phyloP scores from a whole-genome alignment of 345 rosid species.

The Euphorbia tirucalli region DNA sequence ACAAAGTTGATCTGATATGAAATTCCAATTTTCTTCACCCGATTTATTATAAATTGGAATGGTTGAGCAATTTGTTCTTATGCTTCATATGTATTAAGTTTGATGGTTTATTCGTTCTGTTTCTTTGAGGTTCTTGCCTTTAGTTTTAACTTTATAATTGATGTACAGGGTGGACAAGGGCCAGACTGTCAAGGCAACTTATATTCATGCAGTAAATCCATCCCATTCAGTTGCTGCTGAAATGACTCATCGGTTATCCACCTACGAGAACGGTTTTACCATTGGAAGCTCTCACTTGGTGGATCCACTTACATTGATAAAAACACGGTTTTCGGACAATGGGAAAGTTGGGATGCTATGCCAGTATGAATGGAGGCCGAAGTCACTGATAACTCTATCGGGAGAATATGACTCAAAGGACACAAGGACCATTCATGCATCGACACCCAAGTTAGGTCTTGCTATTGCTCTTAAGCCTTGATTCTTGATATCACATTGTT shows the following conservation, averaged over 20 bases:
- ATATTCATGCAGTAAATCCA: constrained; percentile 55
- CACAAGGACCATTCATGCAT: constrained; percentile 44
- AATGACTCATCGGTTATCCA: constrained; percentile 66
- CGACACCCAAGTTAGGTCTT: constrained; percentile 63
- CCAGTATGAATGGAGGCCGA: constrained; percentile 82
- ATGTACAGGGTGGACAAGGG: constrained; percentile 66
- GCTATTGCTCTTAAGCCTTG: constrained; percentile 77
- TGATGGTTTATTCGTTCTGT: background rate
- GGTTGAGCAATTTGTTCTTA: background rate
- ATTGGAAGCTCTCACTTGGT: constrained; percentile 59
- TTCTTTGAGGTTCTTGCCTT: background rate
- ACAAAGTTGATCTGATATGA: background rate
- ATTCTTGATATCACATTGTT: constrained; percentile 6
- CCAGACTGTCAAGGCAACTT: constrained; percentile 64
- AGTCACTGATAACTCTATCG: constrained; percentile 60
- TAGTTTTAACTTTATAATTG: constrained; percentile 4
- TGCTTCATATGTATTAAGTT: background rate
- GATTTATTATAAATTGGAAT: background rate
- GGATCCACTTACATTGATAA: constrained; percentile 55
- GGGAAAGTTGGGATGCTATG: constrained; percentile 62
- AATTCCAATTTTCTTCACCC: background rate
- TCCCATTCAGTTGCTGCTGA: constrained; percentile 64
- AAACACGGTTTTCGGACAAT: constrained; percentile 51
- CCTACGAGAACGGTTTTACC: constrained; percentile 50
- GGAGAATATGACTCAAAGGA: constrained; percentile 70